Evolutionary conservation across 2,329 filamentous ascomycete genomes (phyloP).

Genomic region (Arthrobotrys pseudoclavata): DNA sequence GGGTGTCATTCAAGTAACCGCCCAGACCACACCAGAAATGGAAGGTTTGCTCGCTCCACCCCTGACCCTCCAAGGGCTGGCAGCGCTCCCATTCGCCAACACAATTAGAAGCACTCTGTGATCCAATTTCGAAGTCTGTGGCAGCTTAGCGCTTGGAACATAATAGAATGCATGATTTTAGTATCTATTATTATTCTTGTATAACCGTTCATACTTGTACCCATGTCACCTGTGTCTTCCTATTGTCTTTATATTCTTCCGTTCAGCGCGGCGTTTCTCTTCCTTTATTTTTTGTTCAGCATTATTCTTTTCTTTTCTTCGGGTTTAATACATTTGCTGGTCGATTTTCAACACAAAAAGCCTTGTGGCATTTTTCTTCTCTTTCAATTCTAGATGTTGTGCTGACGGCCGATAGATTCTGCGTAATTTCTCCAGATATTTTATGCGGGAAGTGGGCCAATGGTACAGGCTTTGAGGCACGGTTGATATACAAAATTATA

Average conservation of each 20-base stretch:
- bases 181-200: constrained; percentile 16
- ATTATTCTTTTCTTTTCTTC: constrained; percentile 18
- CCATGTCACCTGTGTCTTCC: constrained; percentile 1
- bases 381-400: constrained; percentile 9
- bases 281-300: constrained; percentile 5
- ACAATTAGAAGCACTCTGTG: constrained; percentile 53
- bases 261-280: constrained; percentile 38
- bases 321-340: constrained; percentile 8
- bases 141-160: constrained; percentile 33
- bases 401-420: neutral
- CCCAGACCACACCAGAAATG: constrained; percentile 24
- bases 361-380: constrained; percentile 43
- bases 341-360: constrained; percentile 53
- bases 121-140: constrained; percentile 38
- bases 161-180: constrained; percentile 1
- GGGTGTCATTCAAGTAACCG: constrained; percentile 33
- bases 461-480: neutral
- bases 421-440: constrained; percentile 3
- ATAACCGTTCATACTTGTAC: constrained; percentile 10
- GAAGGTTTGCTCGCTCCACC: constrained; percentile 42
- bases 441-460: neutral
- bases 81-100: constrained; percentile 38
- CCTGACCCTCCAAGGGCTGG: neutral
- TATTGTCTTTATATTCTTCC: constrained; percentile 37
- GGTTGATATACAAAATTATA: constrained; percentile 20